Evolutionary conservation across 805 yeast genomes (phyloP), one percentile per base, ranked within the genome.

Genomic region (Ogataea pignaliae): DNA sequence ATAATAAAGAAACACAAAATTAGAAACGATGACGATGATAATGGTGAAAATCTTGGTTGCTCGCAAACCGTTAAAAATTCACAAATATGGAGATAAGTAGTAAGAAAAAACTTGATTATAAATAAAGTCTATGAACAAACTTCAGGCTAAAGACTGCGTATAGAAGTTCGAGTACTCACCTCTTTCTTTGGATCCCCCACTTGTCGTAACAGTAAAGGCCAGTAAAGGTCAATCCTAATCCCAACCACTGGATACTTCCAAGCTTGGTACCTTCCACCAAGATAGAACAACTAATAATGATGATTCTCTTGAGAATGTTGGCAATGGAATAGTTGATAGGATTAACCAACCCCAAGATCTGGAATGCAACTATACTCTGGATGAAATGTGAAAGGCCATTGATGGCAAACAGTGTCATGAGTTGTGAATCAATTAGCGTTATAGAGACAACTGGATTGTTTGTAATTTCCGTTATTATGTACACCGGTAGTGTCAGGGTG

Each of bases 261-360:
- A 72, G 57, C n/a, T 54, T 52, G 10, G 64, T 68, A 29, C 81
- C 77, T 60, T 85, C 91, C 72, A 84, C 75, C 2, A 81, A 43
- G 45, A 85, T 75, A 1, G 89, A 82, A 50, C 79, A 77, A 17
- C 78, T 63, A 43, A 85, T 85, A 38, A 85, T 83, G 28, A 82
- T 78, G 44, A 85, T 85, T 56, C 91, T 69, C 56, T 85, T 85
- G 64, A 84, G 61, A 40, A 85, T 85, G 60, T 82, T 85, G 29
- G 90, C 93, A 57, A 85, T 82, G 34, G 88, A 81, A 61, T 85
- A 85, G 58, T 83, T 83, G 38, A 85, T 84, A 3, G 93, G 85
- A n/a, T 83, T 73, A 18, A 85, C 72, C 53, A 75, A 59, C 2
- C 91, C 91, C 51, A 85, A 72, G 37, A 85, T 73, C 60, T 83